phyloP scores from a whole-genome alignment of 257 asterid species.

The Echites panduratus region DNA sequence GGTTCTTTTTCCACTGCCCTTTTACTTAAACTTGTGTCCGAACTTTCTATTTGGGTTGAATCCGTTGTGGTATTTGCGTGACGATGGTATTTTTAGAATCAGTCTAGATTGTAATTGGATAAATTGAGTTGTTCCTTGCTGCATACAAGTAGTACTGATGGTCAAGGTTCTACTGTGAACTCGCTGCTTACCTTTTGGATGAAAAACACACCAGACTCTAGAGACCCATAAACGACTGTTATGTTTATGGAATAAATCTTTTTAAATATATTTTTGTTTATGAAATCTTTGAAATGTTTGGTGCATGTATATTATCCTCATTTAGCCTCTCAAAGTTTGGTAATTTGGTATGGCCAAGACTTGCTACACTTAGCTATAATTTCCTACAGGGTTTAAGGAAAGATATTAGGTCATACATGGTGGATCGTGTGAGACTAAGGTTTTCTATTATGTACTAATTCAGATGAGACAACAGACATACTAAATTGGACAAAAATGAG shows the following conservation, averaged over 20 bases:
- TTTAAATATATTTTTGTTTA: too few species aligned
- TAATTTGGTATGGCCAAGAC: not conserved
- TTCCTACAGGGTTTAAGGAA: not conserved
- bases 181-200: not conserved
- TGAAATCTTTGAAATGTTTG: too few species aligned
- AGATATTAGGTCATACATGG: not conserved
- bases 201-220: not conserved
- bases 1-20: constrained; percentile 25
- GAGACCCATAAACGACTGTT: not conserved
- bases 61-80: not conserved
- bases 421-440: not conserved
- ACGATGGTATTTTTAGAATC: not conserved
- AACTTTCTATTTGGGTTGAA: not conserved
- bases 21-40: not conserved
- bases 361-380: not conserved
- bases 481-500: not conserved
- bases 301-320: not conserved
- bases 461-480: not conserved
- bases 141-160: not conserved
- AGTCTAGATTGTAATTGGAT: not conserved
- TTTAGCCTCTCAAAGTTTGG: not conserved
- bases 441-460: not conserved
- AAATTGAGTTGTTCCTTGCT: not conserved
- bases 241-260: too few species aligned
- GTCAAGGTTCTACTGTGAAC: too few species aligned